Evolutionary conservation across 75 land plant species (phyloP), one percentile per base, ranked within the genome.

Genomic region (Sequoiadendron giganteum): DNA sequence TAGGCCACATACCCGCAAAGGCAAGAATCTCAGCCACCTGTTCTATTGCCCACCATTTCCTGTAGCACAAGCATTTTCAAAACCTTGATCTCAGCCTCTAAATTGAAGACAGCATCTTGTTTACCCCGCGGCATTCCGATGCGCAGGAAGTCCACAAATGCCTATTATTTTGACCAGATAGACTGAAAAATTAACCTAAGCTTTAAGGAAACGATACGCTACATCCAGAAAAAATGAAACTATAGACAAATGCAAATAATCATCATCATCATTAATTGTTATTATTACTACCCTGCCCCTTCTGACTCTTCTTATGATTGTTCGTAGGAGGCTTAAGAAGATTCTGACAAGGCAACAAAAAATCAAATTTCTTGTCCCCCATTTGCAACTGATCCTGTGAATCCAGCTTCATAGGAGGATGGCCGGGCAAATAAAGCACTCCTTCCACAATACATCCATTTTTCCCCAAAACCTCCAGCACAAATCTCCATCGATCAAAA

Each of bases 311-410:
- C 92, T 56, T 90, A 88, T 34, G 83, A 48, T 18, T 87, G 70
- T 58, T 88, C n/a, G 56, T 45, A 85, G 83, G 83, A 42, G 88
- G 92, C 82, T 83, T 56, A 7, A 95, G 85, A 40, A 98, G 92
- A 56, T 93, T 93, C 86, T 94, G 88, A 11, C 93, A 88, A 0
- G 99, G 99, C 11, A 98, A 88, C 21, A 98, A 91, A 79, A 98
- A 98, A 87, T 98, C 97, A 85, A 98, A 98, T 89, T 95, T 96
- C 90, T 97, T 98, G 88, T 98, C 99, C 5, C 99, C 99, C 75
- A 98, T 97, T 90, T 98, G 99, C 40, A 98, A 91, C 32, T 97
- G 89, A 86, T 98, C 97, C 90, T 97, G 99, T 25, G 99, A 96
- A 79, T 98, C 95, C 65, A 98, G 94, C 94, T 98, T 96, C 49